phyloP scores from a whole-genome alignment of 2,329 filamentous ascomycete species.

The Endothia cerciana region DNA sequence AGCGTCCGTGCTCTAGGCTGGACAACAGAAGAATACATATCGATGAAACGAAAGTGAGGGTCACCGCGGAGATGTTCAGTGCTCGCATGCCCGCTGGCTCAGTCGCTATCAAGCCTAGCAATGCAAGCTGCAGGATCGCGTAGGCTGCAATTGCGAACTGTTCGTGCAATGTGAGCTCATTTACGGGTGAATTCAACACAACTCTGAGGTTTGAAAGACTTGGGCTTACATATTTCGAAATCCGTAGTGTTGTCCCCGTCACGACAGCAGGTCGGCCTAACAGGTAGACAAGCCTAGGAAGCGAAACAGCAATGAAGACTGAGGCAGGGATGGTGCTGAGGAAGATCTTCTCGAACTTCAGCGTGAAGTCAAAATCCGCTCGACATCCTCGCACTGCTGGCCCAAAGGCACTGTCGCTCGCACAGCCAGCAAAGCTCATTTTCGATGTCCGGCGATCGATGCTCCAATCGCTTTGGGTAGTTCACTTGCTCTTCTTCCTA shows the following conservation, averaged over 20 bases:
- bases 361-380: slow-evolving; percentile 54
- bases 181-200: neutral
- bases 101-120: slow-evolving; percentile 39
- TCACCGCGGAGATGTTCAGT: slow-evolving; percentile 27
- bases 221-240: slow-evolving; percentile 35
- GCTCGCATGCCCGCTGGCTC: slow-evolving; percentile 25
- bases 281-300: slow-evolving; percentile 38
- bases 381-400: slow-evolving; percentile 33
- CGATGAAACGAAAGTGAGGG: slow-evolving; percentile 33
- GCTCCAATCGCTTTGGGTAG: neutral
- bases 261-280: slow-evolving; percentile 39
- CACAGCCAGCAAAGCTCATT: slow-evolving; percentile 14
- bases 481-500: neutral
- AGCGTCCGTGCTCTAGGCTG: slow-evolving; percentile 37
- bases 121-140: slow-evolving; percentile 37
- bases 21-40: slow-evolving; percentile 40
- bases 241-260: slow-evolving; percentile 34
- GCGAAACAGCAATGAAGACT: slow-evolving; percentile 43
- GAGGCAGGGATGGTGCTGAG: slow-evolving; percentile 48
- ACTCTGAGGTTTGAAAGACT: neutral
- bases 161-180: neutral
- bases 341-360: slow-evolving; percentile 52
- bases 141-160: slow-evolving; percentile 32
- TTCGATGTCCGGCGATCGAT: neutral
- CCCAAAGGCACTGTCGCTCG: slow-evolving; percentile 14